Evolutionary conservation across 1,284 basidiomycete genomes (phyloP).

Genomic region (Coniferiporia sulphurascens): DNA sequence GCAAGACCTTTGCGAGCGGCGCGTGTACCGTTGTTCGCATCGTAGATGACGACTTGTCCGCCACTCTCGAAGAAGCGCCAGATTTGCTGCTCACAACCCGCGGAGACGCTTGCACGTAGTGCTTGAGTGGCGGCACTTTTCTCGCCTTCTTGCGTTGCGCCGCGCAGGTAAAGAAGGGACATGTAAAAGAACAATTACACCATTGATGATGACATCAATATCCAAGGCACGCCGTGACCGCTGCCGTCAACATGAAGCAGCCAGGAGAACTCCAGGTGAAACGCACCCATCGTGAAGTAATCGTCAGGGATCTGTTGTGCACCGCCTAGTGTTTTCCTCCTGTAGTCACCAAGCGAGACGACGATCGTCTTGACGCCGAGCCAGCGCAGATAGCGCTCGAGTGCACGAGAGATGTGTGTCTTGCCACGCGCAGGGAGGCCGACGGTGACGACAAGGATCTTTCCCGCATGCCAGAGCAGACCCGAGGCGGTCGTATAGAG

Average conservation of each 20-base stretch:
- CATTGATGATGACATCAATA: neutral
- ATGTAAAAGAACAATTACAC: neutral
- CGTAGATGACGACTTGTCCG: slow-evolving; percentile 97
- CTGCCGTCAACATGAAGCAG: neutral
- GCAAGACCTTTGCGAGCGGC: slow-evolving; percentile 66
- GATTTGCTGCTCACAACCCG: slow-evolving; percentile 83
- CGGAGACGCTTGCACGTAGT: slow-evolving; percentile 69
- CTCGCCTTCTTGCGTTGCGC: slow-evolving; percentile 43
- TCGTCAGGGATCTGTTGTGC: slow-evolving; percentile 85
- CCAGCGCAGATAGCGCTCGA: slow-evolving; percentile 97
- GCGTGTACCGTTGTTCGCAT: slow-evolving; percentile 93
- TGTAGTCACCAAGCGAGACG: slow-evolving; percentile 92
- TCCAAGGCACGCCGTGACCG: neutral
- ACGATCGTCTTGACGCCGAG: slow-evolving; percentile 95
- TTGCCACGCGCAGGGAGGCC: slow-evolving; percentile 93
- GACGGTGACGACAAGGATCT: slow-evolving; percentile 87
- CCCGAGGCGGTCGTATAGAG: slow-evolving; percentile 82
- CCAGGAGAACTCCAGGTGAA: neutral
- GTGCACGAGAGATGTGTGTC: slow-evolving; percentile 92
- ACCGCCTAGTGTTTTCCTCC: slow-evolving; percentile 84
- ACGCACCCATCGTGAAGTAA: slow-evolving; percentile 83
- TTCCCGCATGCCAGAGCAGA: slow-evolving; percentile 89
- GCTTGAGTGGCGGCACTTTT: slow-evolving; percentile 76
- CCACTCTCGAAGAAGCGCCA: slow-evolving; percentile 81
- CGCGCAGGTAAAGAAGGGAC: slow-evolving; percentile 11